Evolutionary conservation across 441 rosid genomes (phyloP), one percentile per base, ranked within the genome.

Genomic region (Adansonia grandidieri): DNA sequence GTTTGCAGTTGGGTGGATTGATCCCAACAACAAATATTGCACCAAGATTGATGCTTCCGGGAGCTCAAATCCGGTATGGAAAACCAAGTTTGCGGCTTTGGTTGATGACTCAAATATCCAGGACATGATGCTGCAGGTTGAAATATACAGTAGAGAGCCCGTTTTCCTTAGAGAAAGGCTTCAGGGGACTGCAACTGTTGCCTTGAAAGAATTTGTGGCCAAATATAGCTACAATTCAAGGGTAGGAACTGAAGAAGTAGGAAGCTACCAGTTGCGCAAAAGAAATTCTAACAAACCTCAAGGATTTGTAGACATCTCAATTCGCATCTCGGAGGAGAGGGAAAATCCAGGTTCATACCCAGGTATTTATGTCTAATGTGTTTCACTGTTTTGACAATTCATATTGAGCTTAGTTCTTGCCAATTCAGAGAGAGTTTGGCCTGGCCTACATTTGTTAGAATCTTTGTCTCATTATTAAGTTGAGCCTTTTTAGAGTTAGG

Each of bases 1-100:
- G 98, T 93, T 87, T 77, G 97, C 97, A 0, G 94, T 93, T 48
- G 98, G 98, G 1, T 95, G 99, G 99, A 84, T 95, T 8, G 89
- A 93, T 82, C 95, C 97, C 5, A 86, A 85, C 85, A 86, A 90
- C 85, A 93, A 92, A 84, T 95, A 95, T 76, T 90, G 96, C 82
- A 88, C 98, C 78, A 85, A 87, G 79, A 85, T 95, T 8, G 92
- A 92, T 82, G 86, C 84, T 75, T 86, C 93, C 20, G 91, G 94
- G 75, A 85, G 86, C 65, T 87, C 89, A 54, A 89, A 92, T 64
- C 95, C 97, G 9, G 68, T 77, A 0, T 93, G 99, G 99, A 92
- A 81, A 80, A 93, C 97, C 75, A 92, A 91, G 86, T 95, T 95
- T 78, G 85, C 94, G 5, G 77, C 91, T 28, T 75, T 86, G 74